A percentile compares a stretch with the other conserved stretches of the same genome.
Conservation (phyloP, 768 basidiomycete species). For the Xerocomellus intermedius region DNA sequence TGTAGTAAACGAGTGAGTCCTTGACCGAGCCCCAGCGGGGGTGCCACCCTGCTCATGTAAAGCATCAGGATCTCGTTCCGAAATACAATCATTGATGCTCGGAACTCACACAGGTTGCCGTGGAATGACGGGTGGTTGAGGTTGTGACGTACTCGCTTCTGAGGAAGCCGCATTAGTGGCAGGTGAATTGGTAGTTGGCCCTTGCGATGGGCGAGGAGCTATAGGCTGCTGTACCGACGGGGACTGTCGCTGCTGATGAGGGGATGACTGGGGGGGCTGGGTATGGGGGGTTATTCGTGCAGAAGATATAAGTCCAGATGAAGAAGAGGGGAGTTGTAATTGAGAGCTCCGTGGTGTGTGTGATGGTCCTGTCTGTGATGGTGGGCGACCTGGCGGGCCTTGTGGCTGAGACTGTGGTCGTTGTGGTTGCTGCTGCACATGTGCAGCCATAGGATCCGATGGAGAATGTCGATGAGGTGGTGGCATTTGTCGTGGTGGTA, state of each 20-base stretch:
- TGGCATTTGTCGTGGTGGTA: constrained; percentile 33
- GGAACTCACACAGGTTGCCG: constrained; percentile 34
- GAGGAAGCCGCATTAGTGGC: constrained; percentile 25
- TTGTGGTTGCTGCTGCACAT: constrained; percentile 39
- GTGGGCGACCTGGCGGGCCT: constrained; percentile 45
- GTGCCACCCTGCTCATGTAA: constrained; percentile 29
- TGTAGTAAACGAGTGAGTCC: constrained; percentile 63
- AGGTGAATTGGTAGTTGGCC: constrained; percentile 23
- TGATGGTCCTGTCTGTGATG: constrained; percentile 48
- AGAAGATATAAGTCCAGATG: constrained; percentile 26
- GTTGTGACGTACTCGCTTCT: constrained; percentile 33
- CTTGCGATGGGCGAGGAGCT: constrained; percentile 36
- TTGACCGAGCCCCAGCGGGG: constrained; percentile 54
- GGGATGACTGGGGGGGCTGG: constrained; percentile 33
- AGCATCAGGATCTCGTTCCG: constrained; percentile 15
- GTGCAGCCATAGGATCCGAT: constrained; percentile 44
- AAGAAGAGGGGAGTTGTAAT: constrained; percentile 34
- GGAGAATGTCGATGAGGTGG: constrained; percentile 46
- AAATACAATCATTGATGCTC: not conserved
- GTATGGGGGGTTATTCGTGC: constrained; percentile 37
- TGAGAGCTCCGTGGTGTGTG: constrained; percentile 47
- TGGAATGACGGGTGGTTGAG: constrained; percentile 28
- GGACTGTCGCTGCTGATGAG: constrained; percentile 33
- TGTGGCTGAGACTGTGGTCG: constrained; percentile 65
- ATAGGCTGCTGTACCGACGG: constrained; percentile 37